phyloP scores from a whole-genome alignment of 176 grass and related monocot genomes.

The Eragrostis curvula region DNA sequence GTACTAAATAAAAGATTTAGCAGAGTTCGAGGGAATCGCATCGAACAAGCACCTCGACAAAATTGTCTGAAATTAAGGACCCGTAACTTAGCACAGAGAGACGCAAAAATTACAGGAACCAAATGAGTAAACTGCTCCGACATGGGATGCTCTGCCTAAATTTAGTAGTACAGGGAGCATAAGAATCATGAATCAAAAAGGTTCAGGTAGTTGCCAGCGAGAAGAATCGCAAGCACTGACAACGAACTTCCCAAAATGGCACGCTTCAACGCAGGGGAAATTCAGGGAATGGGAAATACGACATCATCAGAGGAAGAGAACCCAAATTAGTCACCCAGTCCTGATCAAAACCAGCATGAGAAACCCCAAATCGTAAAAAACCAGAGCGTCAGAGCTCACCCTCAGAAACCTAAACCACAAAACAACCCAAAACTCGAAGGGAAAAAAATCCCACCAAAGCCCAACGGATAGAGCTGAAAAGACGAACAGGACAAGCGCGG shows the following conservation, averaged over 20 bases:
- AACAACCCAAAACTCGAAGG: not conserved
- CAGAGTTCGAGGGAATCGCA: slow-evolving; percentile 46
- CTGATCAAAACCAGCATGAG: not conserved
- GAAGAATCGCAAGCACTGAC: not conserved
- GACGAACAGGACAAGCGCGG: not conserved
- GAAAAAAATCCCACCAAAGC: not conserved
- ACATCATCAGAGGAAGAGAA: not conserved
- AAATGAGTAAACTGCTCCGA: not conserved
- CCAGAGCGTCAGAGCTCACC: not conserved
- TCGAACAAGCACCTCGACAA: slow-evolving; percentile 12
- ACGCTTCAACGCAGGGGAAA: not conserved
- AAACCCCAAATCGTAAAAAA: not conserved
- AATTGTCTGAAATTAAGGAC: not conserved
- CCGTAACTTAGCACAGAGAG: not conserved
- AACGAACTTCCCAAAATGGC: not conserved
- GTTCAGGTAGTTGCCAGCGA: not conserved
- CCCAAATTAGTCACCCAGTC: not conserved
- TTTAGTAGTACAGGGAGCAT: not conserved
- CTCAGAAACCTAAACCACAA: not conserved
- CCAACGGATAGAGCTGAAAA: not conserved
- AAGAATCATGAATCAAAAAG: not conserved
- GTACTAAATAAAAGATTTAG: slow-evolving; percentile 30
- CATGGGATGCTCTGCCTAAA: not conserved
- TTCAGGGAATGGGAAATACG: not conserved
- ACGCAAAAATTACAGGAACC: not conserved